Evolutionary conservation across 1,284 basidiomycete genomes (phyloP).

Genomic region (Lentinula novae-zelandiae): DNA sequence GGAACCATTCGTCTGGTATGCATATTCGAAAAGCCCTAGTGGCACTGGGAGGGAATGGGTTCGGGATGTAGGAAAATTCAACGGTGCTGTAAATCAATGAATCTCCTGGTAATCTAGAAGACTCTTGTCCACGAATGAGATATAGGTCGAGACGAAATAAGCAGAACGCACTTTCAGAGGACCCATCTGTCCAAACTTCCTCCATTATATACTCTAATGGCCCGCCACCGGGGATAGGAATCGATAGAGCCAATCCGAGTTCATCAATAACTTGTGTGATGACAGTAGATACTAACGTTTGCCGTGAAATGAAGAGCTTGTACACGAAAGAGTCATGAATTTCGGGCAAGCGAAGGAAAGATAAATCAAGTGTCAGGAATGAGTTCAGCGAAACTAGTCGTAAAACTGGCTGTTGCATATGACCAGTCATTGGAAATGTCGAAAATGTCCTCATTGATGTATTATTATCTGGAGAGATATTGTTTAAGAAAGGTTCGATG

Average conservation of each 20-base stretch:
- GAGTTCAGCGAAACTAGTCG: slow-evolving; percentile 72
- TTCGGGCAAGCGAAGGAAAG: slow-evolving; percentile 73
- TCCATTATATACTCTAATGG: slow-evolving; percentile 65
- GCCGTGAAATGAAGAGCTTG: slow-evolving; percentile 58
- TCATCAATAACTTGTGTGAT: slow-evolving; percentile 55
- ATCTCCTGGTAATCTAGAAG: slow-evolving; percentile 34
- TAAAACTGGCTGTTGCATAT: slow-evolving; percentile 63
- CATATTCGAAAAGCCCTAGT: slow-evolving; percentile 53
- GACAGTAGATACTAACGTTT: slow-evolving; percentile 49
- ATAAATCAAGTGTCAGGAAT: slow-evolving; percentile 47
- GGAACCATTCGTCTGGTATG: slow-evolving; percentile 78
- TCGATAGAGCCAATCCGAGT: slow-evolving; percentile 63
- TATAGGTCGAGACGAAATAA: not conserved
- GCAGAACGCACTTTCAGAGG: slow-evolving; percentile 43
- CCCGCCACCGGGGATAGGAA: slow-evolving; percentile 58
- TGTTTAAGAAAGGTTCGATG: slow-evolving; percentile 52
- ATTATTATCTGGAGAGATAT: slow-evolving; percentile 32
- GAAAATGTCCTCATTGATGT: slow-evolving; percentile 52
- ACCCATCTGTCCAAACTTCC: slow-evolving; percentile 51
- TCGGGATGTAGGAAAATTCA: slow-evolving; percentile 31
- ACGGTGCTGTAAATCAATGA: slow-evolving; percentile 37
- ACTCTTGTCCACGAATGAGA: slow-evolving; percentile 27
- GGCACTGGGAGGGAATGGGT: slow-evolving; percentile 37
- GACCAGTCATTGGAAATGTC: slow-evolving; percentile 66
- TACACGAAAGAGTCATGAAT: slow-evolving; percentile 71